phyloP scores from a whole-genome alignment of 495 filamentous ascomycete species.

The Aspergillus leporis region DNA sequence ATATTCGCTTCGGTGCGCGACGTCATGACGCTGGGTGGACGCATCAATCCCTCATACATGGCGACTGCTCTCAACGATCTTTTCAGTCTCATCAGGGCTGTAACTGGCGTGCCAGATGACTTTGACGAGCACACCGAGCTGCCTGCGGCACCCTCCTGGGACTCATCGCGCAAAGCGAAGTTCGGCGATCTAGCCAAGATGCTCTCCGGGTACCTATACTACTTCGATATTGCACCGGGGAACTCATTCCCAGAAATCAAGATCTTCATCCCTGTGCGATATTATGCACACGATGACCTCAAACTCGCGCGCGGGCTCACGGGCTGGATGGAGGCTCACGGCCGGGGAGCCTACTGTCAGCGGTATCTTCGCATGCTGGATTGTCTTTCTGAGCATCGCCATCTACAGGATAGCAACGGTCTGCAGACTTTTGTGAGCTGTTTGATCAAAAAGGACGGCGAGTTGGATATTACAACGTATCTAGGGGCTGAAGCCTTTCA shows the following conservation, averaged over 20 bases:
- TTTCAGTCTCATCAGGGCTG: conserved; percentile 9
- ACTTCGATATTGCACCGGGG: conserved; percentile 24
- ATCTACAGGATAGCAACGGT: conserved; percentile 20
- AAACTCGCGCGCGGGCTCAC: conserved; percentile 13
- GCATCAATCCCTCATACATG: not conserved
- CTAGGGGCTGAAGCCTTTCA: not conserved
- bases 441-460: conserved; percentile 16
- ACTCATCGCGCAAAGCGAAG: conserved; percentile 4
- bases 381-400: conserved; percentile 13
- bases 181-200: not conserved
- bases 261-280: conserved; percentile 34
- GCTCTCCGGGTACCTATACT: conserved; percentile 9
- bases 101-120: conserved; percentile 16
- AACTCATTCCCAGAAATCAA: conserved; percentile 28
- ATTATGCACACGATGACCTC: conserved; percentile 30
- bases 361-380: conserved; percentile 18
- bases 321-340: conserved; percentile 21
- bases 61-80: conserved; percentile 18
- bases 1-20: too few relatives aligned
- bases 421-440: conserved; percentile 21
- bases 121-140: conserved; percentile 11
- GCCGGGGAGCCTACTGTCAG: conserved; percentile 18
- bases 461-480: conserved; percentile 18
- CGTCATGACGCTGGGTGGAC: conserved; percentile 11
- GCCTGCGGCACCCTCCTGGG: not conserved